phyloP scores from a whole-genome alignment of 2,329 filamentous ascomycete genomes.

The Nemania abortiva region DNA sequence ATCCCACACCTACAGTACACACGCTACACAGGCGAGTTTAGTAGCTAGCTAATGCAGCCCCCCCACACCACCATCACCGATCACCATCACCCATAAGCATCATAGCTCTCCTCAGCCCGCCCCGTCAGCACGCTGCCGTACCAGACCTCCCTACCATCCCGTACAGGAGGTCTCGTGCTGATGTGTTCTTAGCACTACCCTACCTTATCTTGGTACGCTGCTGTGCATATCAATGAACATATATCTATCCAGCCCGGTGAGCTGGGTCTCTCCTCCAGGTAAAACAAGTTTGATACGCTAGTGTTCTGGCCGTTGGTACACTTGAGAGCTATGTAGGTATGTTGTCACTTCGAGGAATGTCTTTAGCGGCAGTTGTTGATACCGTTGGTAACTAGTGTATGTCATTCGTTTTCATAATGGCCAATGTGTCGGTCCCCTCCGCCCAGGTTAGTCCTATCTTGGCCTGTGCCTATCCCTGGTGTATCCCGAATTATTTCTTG shows the following conservation, averaged over 20 bases:
- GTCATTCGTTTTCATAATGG: constrained; percentile 33
- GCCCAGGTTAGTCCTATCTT: background rate
- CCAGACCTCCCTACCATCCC: background rate
- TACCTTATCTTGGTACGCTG: background rate
- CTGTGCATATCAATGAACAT: background rate
- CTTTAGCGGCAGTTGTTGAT: constrained; percentile 2
- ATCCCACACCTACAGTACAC: background rate
- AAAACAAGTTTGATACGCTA: background rate
- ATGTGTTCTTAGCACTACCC: constrained; percentile 13
- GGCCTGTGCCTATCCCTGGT: constrained; percentile 10
- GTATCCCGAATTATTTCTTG: constrained; percentile 1
- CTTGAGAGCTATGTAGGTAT: background rate
- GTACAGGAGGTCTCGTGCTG: background rate
- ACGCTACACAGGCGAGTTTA: too few species aligned
- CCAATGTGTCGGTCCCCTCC: background rate
- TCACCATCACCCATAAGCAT: background rate
- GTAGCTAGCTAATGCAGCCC: constrained; percentile 4
- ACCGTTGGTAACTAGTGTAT: background rate
- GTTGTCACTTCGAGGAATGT: background rate
- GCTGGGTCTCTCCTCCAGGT: too few species aligned
- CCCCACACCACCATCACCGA: constrained; percentile 18
- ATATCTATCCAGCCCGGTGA: background rate
- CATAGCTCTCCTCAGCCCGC: background rate
- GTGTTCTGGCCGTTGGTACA: background rate
- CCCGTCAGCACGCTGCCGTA: background rate